Evolutionary conservation across 2,329 filamentous ascomycete genomes (phyloP).

Genomic region (Fusarium cicatricum): DNA sequence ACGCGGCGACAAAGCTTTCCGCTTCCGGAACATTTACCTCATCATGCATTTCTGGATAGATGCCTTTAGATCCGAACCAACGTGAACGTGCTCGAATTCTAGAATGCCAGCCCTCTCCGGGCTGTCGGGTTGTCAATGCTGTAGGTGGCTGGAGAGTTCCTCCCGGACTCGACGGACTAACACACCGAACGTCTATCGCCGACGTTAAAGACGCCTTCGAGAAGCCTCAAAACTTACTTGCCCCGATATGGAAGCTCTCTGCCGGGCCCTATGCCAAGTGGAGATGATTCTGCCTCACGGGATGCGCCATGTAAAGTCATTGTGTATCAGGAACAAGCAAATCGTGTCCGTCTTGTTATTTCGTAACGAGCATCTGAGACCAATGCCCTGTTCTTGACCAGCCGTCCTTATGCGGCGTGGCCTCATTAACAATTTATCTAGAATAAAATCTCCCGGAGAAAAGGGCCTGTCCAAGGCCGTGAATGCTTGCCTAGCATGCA

Average conservation of each 20-base stretch:
- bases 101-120: constrained; percentile 9
- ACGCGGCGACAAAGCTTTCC: no score
- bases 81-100: not conserved
- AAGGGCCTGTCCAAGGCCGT: constrained; percentile 35
- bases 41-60: no score
- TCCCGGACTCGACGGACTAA: constrained; percentile 24
- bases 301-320: not conserved
- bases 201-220: not conserved
- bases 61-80: no score
- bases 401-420: constrained; percentile 27
- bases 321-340: constrained; percentile 15
- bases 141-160: constrained; percentile 24
- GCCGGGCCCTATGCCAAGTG: not conserved
- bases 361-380: constrained; percentile 20
- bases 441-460: constrained; percentile 23
- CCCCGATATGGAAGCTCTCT: not conserved
- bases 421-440: constrained; percentile 39
- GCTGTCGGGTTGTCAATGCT: constrained; percentile 2
- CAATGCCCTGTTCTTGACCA: constrained; percentile 15
- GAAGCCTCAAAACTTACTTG: constrained; percentile 2
- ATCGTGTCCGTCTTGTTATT: constrained; percentile 32
- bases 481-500: constrained; percentile 33
- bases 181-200: constrained; percentile 12
- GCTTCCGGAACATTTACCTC: no score
- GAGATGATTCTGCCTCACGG: constrained; percentile 1